Evolutionary conservation across 176 grass and related monocot species (phyloP), one percentile per base, ranked within the genome.

Genomic region (Canna indica): DNA sequence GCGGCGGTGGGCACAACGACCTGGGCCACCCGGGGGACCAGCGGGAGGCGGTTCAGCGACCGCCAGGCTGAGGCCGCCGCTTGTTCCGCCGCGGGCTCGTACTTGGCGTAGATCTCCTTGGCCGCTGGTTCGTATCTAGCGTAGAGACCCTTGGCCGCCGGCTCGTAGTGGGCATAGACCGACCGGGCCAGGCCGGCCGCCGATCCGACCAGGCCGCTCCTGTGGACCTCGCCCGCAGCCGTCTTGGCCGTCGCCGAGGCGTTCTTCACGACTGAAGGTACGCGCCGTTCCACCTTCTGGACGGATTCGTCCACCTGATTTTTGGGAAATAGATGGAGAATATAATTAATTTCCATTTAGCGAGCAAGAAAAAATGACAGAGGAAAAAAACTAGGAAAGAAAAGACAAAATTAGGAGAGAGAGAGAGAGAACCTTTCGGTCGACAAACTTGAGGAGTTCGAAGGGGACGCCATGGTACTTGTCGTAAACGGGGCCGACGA

Each of bases 401-500:
- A 10, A 22, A 33, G 4, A 42, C 57, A 10, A 44, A 30, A 20
- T 16, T 18, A 26, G 50, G 6, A 25, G 48, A 29, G 58, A 22
- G 33, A 81, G 31, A 27, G 24, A 25, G 16, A 36, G 20, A 39
- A 96, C 91, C 91, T 91, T 96, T 83, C 88, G 85, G 64, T 96
- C 91, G 67, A 91, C 73, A 76, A 88, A 88, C 70, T 86, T 86
- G 75, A 96, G 91, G 20, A 88, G 69, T 10, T 88, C 77, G 65
- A 88, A 79, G 26, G 91, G 91, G 12, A 86, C 77, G 47, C 32
- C 80, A n/a, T 86, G 85, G 78, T 79, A 96, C 22, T 76, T 86
- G 39, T 91, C 80, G 72, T 91, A 91, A 30, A 96, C 88, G 27
- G 91, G 91, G 3, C 88, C 83, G 3, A 96, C 91, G 52, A 91